phyloP scores from a whole-genome alignment of 2,329 filamentous ascomycete genomes.

The Trichoderma harzianum region DNA sequence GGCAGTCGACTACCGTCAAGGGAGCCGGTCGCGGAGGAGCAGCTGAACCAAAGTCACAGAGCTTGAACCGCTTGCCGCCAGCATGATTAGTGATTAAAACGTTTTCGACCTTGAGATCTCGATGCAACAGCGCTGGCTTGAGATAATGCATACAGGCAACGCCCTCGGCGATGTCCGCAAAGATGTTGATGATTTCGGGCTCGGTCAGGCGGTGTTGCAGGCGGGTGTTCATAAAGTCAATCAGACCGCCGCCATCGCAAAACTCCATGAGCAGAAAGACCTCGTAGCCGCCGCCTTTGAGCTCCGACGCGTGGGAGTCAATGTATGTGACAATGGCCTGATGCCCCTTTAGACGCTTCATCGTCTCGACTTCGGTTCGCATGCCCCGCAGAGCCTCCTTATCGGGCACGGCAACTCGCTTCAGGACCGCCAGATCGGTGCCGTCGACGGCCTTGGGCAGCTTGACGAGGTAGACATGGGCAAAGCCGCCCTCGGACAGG shows the following conservation, averaged over 20 bases:
- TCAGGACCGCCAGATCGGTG: slow-evolving; percentile 79
- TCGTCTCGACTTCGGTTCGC: slow-evolving; percentile 98
- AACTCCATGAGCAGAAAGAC: slow-evolving; percentile 98
- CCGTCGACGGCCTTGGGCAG: slow-evolving; percentile 73
- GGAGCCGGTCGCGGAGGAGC: slow-evolving; percentile 81
- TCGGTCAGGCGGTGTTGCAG: slow-evolving; percentile 95
- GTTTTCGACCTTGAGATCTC: slow-evolving; percentile 97
- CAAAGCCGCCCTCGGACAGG: slow-evolving; percentile 95
- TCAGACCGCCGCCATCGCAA: slow-evolving; percentile 89
- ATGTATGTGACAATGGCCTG: slow-evolving; percentile 96
- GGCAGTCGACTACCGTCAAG: slow-evolving; percentile 80
- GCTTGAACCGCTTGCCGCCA: slow-evolving; percentile 76
- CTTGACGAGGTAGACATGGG: slow-evolving; percentile 95
- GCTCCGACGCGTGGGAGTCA: slow-evolving; percentile 93
- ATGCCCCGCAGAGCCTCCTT: slow-evolving; percentile 92
- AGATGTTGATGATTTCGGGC: slow-evolving; percentile 95
- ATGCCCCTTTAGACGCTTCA: slow-evolving; percentile 99
- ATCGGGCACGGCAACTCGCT: slow-evolving; percentile 93
- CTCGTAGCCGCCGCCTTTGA: slow-evolving; percentile 91
- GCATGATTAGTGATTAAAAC: slow-evolving; percentile 76
- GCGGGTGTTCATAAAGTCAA: slow-evolving; percentile 99
- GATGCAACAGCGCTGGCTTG: slow-evolving; percentile 85
- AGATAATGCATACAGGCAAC: slow-evolving; percentile 99
- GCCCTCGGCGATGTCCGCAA: slow-evolving; percentile 91
- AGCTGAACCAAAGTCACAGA: slow-evolving; percentile 96